These are phyloP conservation scores for Fonsecaea multimorphosa DNA, from an alignment of 2,329 filamentous ascomycete species.

Conservation along the genomic window DNA sequence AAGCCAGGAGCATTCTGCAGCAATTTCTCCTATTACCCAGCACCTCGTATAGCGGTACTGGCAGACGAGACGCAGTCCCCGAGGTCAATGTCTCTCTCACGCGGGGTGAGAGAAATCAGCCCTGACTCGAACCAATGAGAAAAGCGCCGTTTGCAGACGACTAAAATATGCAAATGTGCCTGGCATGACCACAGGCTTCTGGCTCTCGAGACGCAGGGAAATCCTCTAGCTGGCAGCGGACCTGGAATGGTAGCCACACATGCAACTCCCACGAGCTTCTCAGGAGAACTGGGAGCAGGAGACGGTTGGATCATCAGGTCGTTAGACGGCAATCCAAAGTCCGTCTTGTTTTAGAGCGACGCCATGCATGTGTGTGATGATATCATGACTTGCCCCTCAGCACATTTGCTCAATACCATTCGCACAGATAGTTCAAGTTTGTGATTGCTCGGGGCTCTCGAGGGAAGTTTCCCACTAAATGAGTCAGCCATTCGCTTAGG, in stretches of 20 bases:
- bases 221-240: neutral
- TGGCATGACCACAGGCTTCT: neutral
- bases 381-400: slow-evolving; percentile 1
- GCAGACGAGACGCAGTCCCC: neutral
- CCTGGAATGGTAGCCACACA: neutral
- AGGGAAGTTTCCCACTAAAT: neutral
- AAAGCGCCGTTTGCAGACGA: neutral
- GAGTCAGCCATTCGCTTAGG: slow-evolving; percentile 11
- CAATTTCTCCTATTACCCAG: neutral
- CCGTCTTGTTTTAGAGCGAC: neutral
- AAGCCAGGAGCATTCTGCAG: neutral
- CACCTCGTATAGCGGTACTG: neutral
- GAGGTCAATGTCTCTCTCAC: neutral
- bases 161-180: slow-evolving; percentile 14
- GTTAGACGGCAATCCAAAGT: neutral
- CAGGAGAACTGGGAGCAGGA: neutral
- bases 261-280: neutral
- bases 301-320: neutral
- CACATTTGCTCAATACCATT: neutral
- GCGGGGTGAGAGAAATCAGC: neutral
- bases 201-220: neutral
- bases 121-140: neutral
- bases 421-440: neutral
- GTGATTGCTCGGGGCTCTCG: neutral
- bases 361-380: neutral